Base-by-base conservation (phyloP, 768 basidiomycete genomes). In the Kwoniella shandongensis region DNA sequence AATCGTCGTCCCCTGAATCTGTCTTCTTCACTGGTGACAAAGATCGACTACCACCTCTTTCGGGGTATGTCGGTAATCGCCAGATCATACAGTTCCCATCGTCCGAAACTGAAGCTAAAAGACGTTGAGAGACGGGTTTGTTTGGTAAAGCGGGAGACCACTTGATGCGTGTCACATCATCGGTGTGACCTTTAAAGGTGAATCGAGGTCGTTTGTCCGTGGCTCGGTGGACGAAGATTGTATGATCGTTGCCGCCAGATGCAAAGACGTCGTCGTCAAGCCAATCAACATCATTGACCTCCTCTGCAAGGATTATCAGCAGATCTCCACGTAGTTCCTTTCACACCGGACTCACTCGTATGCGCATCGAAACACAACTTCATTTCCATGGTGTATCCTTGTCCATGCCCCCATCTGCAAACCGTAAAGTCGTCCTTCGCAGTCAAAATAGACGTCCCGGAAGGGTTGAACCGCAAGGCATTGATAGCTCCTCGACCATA, bases 271-370 rank as follows among this genome's bases (percentile, higher is more conserved):
- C 59, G 51, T 73, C 68, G 51, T 74, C 73, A 15, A 71, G 58
- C 72, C 73, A 76, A 47, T 76, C 73, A 18, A 74, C 67, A 49
- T 73, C 72, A 54, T 71, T 73, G n/a, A 73, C 73, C 46, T 73
- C 67, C 42, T 74, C 62, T 62, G 61, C 26, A 35, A 52, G 27
- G 2, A 32, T n/a, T 27, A 8, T 36, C 25, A 23, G 15, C 10
- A 26, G 3, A 20, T 15, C 36, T 38, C 22, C 4, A 12, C 49
- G 10, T 29, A 25, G 13, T 40, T 32, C 35, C 7, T 20, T 59
- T 2, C 48, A 51, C 12, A 3, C 7, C 8, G 13, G 13, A 59
- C 67, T 63, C 51, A 68, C 67, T 65, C 2, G 66, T 64, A 55
- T 71, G 69, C 1, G 61, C 41, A 17, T 67, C 63, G 54, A 63